Percentiles rank a stretch among this genome's conserved stretches.
phyloP scores from a whole-genome alignment of 306 rosid species.

The Oemleria cerasiformis region DNA sequence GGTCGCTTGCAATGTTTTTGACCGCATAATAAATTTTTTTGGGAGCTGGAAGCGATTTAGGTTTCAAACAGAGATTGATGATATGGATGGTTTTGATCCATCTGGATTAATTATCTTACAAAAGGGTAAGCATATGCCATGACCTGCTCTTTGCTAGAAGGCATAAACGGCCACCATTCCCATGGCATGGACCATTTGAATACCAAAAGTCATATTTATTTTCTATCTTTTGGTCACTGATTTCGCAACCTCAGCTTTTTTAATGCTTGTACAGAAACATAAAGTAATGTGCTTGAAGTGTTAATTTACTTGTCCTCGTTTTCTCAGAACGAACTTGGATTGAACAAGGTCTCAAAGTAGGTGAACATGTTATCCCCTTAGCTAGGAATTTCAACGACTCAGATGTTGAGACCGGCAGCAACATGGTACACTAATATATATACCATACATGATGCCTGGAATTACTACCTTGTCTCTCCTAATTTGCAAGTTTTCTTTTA shows the following conservation, averaged over 20 bases:
- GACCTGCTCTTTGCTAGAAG: constrained; percentile 19
- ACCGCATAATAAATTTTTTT: constrained; percentile 65
- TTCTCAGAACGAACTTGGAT: constrained; percentile 76
- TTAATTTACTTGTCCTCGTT: constrained; percentile 14
- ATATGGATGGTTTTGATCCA: constrained; percentile 88
- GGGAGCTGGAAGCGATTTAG: constrained; percentile 91
- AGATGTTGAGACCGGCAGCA: constrained; percentile 61
- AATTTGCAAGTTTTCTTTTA: background rate
- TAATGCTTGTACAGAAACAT: background rate
- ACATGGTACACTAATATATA: constrained; percentile 43
- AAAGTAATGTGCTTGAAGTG: background rate
- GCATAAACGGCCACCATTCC: background rate
- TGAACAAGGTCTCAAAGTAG: constrained; percentile 85
- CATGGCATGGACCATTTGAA: constrained; percentile 8
- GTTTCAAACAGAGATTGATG: constrained; percentile 81
- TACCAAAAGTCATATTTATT: too few species aligned
- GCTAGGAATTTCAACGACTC: constrained; percentile 70
- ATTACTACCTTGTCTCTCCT: background rate
- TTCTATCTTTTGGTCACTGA: too few species aligned
- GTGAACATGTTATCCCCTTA: constrained; percentile 89
- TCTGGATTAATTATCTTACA: constrained; percentile 90
- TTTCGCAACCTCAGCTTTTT: background rate
- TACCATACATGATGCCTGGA: background rate
- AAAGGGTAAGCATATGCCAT: constrained; percentile 52
- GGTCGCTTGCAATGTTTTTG: constrained; percentile 93